Evolutionary conservation across 2,329 filamentous ascomycete genomes (phyloP).

Genomic region (Pyricularia pennisetigena): DNA sequence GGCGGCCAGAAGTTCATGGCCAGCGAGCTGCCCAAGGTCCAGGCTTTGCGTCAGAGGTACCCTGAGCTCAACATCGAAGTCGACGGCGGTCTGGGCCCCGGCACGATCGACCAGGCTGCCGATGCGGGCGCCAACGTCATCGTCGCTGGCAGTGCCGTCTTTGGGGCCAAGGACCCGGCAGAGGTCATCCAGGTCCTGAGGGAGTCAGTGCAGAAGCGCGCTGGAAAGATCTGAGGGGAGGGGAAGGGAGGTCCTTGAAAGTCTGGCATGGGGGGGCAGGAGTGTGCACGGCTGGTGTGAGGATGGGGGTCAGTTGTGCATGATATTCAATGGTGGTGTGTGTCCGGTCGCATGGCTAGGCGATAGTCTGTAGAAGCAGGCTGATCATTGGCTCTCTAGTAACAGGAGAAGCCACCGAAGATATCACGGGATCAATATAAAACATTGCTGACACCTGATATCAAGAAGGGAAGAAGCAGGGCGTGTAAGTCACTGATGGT

Average conservation of each 20-base stretch:
- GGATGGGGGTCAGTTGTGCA: not conserved
- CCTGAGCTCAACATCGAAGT: constrained; percentile 92
- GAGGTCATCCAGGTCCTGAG: constrained; percentile 79
- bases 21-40: constrained; percentile 87
- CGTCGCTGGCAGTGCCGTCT: constrained; percentile 91
- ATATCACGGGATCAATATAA: not conserved
- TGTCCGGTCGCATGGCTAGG: not conserved
- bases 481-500: too few relatives aligned
- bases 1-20: constrained; percentile 99
- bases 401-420: not conserved
- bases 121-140: constrained; percentile 97
- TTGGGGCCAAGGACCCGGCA: constrained; percentile 78
- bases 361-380: not conserved
- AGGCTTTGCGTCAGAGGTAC: constrained; percentile 72
- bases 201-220: constrained; percentile 60
- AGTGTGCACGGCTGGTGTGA: not conserved
- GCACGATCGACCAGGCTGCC: constrained; percentile 87
- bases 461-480: not conserved
- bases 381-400: not conserved
- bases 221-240: constrained; percentile 26
- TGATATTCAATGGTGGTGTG: not conserved
- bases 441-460: not conserved
- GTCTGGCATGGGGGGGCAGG: not conserved
- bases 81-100: constrained; percentile 80
- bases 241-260: not conserved